Conservation (phyloP, 179 eudicot species). For the Silene coronaria region DNA sequence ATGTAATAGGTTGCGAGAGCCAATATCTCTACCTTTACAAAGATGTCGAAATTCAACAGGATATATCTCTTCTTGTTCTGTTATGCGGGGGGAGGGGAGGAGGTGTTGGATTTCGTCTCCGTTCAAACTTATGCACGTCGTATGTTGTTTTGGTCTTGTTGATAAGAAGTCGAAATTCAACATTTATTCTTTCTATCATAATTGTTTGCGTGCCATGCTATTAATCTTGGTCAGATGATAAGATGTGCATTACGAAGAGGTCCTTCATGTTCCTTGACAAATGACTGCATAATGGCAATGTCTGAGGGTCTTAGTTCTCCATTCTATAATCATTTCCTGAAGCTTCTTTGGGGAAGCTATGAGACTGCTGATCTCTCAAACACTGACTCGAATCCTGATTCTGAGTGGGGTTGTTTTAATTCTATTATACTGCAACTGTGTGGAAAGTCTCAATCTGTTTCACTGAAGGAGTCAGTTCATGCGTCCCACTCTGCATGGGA, state of each 20-base stretch:
- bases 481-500: slow-evolving; percentile 71
- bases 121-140: slow-evolving; percentile 1
- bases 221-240: slow-evolving; percentile 39
- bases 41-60: no score
- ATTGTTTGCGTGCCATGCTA: neutral
- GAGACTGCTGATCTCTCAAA: slow-evolving; percentile 40
- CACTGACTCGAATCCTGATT: slow-evolving; percentile 45
- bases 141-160: neutral
- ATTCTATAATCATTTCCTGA: slow-evolving; percentile 62
- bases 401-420: slow-evolving; percentile 77
- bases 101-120: neutral
- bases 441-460: slow-evolving; percentile 27
- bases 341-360: slow-evolving; percentile 65
- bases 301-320: slow-evolving; percentile 67
- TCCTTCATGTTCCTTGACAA: slow-evolving; percentile 76
- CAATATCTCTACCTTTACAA: neutral
- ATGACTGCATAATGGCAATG: slow-evolving; percentile 83
- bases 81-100: neutral
- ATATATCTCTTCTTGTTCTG: neutral
- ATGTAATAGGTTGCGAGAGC: neutral
- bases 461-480: slow-evolving; percentile 25
- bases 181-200: neutral
- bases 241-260: slow-evolving; percentile 75
- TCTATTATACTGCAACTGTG: slow-evolving; percentile 48
- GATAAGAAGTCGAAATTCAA: no score